phyloP scores from a whole-genome alignment of 495 filamentous ascomycete species.

The Xylaria cubensis region DNA sequence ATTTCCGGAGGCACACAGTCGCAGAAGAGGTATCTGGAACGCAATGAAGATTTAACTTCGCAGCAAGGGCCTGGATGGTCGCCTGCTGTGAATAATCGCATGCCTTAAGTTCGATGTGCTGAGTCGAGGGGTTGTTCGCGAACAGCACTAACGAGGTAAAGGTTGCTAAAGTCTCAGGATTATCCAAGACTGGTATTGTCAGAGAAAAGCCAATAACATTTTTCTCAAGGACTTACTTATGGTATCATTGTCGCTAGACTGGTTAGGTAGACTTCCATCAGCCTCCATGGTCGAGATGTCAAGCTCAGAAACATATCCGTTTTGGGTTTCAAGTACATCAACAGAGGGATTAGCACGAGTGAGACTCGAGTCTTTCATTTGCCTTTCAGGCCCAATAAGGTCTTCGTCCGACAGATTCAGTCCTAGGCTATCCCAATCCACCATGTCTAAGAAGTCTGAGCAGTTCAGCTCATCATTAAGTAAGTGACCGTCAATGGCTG shows the following conservation, averaged over 20 bases:
- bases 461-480: background rate
- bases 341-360: background rate
- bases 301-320: background rate
- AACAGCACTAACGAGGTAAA: background rate
- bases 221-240: background rate
- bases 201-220: background rate
- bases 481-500: background rate
- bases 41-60: background rate
- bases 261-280: background rate
- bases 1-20: background rate
- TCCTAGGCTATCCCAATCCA: background rate
- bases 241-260: background rate
- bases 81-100: background rate
- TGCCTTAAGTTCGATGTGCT: background rate
- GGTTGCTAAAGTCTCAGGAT: background rate
- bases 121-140: background rate
- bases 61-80: background rate
- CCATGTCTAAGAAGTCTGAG: background rate
- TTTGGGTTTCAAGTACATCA: background rate
- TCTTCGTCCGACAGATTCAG: background rate
- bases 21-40: background rate
- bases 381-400: background rate
- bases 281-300: background rate
- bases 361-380: background rate
- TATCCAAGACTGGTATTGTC: background rate